These are phyloP conservation scores for Rhynchospora breviuscula DNA, from an alignment of 176 grass and related monocot species.

Conservation along the genomic window DNA sequence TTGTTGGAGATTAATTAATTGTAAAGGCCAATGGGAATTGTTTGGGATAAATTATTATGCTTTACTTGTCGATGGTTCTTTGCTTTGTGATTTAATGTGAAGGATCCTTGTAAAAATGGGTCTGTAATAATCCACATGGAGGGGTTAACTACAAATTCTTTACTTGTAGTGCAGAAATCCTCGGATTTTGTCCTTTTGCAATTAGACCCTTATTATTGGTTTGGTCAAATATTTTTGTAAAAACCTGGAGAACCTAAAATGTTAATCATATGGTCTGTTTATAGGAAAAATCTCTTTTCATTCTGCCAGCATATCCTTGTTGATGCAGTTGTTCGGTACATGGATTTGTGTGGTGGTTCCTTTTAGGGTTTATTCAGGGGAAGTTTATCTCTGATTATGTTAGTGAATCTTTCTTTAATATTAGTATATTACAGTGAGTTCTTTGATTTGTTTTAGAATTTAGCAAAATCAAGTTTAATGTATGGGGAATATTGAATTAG, in stretches of 20 bases:
- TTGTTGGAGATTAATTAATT: background rate
- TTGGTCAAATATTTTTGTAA: background rate
- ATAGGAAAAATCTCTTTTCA: background rate
- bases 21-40: background rate
- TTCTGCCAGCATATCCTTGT: background rate
- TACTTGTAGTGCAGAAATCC: background rate
- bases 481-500: background rate
- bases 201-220: background rate
- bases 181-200: background rate
- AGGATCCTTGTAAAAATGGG: background rate
- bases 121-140: background rate
- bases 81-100: background rate
- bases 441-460: no score
- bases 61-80: background rate
- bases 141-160: background rate
- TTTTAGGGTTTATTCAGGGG: background rate
- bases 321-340: background rate
- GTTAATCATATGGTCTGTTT: background rate
- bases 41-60: background rate
- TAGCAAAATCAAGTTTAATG: background rate
- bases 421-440: no score
- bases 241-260: background rate
- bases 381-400: background rate
- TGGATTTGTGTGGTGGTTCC: background rate
- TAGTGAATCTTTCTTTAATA: no score